A percentile compares a stretch with the other conserved stretches of the same genome.
phyloP scores from a whole-genome alignment of 129 eudicot species.

The Flaveria robusta region DNA sequence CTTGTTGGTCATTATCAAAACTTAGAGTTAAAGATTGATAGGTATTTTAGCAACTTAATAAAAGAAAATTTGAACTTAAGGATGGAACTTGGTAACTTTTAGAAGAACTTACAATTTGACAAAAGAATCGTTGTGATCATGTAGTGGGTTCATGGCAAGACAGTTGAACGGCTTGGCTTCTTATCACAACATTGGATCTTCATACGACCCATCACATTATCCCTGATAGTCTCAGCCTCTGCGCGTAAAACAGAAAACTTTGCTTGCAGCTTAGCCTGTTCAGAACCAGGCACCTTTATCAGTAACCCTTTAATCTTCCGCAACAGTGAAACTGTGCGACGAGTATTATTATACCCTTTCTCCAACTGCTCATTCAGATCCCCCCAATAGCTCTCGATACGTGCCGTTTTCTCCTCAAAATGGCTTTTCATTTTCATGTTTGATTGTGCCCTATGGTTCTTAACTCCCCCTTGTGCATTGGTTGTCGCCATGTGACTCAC shows the following conservation, averaged over 20 bases:
- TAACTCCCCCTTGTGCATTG: background rate
- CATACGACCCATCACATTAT: background rate
- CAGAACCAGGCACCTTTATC: background rate
- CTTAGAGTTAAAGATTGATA: no score
- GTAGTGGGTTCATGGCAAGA: background rate
- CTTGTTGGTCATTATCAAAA: background rate
- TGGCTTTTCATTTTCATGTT: background rate
- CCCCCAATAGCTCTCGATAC: background rate
- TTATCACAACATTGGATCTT: background rate
- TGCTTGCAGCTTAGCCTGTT: slow-evolving; percentile 6
- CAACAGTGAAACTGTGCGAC: background rate
- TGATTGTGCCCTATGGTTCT: background rate
- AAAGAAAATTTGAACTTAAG: no score
- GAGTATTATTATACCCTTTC: background rate
- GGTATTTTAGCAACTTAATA: no score
- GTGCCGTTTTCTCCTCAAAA: background rate
- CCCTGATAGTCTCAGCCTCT: background rate
- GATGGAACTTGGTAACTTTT: no score
- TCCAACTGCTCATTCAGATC: background rate
- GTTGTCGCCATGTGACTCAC: background rate
- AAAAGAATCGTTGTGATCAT: background rate
- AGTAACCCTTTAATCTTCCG: background rate
- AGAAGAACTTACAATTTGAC: background rate
- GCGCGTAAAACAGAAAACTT: slow-evolving; percentile 1
- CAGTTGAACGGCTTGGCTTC: background rate